phyloP scores from a whole-genome alignment of 2,329 filamentous ascomycete species.

The Mollisiaceae sp. region DNA sequence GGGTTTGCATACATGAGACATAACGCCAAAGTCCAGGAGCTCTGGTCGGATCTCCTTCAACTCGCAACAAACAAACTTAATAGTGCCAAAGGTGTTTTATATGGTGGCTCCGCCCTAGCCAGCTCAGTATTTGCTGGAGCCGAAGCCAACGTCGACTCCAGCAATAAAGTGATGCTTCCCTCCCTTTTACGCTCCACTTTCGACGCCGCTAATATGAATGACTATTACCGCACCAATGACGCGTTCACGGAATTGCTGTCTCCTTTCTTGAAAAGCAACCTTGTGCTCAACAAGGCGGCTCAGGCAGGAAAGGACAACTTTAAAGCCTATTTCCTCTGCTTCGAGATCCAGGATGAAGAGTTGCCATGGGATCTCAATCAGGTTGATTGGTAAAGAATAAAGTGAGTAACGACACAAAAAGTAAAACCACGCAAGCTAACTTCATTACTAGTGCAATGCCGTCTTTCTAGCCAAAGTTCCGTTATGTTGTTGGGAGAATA shows the following conservation, averaged over 20 bases:
- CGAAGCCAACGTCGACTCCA: no score
- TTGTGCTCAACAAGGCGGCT: background rate
- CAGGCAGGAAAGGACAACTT: background rate
- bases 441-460: no score
- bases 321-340: conserved; percentile 16
- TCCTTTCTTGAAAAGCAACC: background rate
- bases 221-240: background rate
- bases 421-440: no score
- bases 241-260: background rate
- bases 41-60: background rate
- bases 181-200: background rate
- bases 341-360: background rate
- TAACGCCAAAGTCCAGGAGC: background rate
- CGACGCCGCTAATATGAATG: no score
- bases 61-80: no score
- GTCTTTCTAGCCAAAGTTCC: no score
- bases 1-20: background rate
- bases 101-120: no score
- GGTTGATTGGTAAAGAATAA: conserved; percentile 4
- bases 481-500: no score
- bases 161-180: background rate
- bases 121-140: no score
- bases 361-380: conserved; percentile 12
- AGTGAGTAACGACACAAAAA: background rate
- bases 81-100: no score